Base-by-base conservation (phyloP, 169 alveolate species). In the Cryptosporidium ryanae region DNA sequence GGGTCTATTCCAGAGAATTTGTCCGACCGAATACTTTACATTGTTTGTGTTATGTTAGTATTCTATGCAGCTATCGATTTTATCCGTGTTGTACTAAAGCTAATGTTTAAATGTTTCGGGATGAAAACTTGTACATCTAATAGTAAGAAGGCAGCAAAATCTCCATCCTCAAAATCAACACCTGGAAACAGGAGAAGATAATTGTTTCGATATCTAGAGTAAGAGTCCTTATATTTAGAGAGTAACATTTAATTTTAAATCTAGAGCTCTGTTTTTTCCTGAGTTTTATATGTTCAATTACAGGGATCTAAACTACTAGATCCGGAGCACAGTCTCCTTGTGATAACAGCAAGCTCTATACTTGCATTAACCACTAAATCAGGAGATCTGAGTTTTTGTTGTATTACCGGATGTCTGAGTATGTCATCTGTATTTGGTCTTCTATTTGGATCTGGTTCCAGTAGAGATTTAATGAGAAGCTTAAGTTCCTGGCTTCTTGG, bases 391-490 rank as follows among this genome's bases (percentile, higher is more conserved):
- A 76, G 46, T 43, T 59, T 76, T 13, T 44, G 49, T 76, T 76
- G 87, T 21, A 76, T 76, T 5, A 38, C 52, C 1, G 87, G 87
- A 61, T 76, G 87, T 15, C 87, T 34, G 31, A 76, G 76, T 29
- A 76, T 76, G 15, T 76, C 87, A 25, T 76, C 87, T 1, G 87
- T 76, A n/a, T 76, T 76, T 23, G 87, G 87, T 32, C 87, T 57
- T 5, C 63, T 61, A n/a, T 5, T 31, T 1, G 87, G 87, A 8
- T 76, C 65, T 7, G 87, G 87, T 6, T 76, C 71, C 15, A 76
- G 23, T 27, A 76, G 31, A 17, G 87, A 55, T 43, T 50, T 76
- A 34, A 76, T 76, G 23, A 76, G 63, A 32, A 76, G 63, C 38
- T 59, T 76, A 6, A 76, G 64, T 10, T 76, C 87, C 29, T 12